Evolutionary conservation across 371 early-diverging fungal species (phyloP).

Genomic region (Lichtheimia ramosa): DNA sequence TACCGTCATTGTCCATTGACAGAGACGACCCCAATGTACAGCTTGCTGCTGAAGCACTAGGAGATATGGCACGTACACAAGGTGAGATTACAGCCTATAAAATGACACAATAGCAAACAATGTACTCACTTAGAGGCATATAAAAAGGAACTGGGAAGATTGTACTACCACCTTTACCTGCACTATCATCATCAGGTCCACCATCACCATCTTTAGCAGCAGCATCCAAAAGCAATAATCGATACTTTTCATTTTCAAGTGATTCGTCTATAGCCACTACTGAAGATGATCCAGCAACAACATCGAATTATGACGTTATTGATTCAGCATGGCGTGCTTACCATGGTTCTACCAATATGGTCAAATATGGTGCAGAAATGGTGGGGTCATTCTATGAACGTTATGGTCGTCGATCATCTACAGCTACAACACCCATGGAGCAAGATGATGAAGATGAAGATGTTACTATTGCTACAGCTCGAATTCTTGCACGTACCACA

Average conservation of each 20-base stretch:
- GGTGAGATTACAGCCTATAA: background rate
- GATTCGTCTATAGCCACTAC: slow-evolving; percentile 21
- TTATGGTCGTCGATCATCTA: slow-evolving; percentile 24
- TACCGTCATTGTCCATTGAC: background rate
- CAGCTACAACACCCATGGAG: background rate
- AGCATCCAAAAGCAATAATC: slow-evolving; percentile 1
- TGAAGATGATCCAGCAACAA: slow-evolving; percentile 18
- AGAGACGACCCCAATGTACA: slow-evolving; percentile 56
- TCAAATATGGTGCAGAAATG: slow-evolving; percentile 67
- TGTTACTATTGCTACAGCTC: slow-evolving; percentile 33
- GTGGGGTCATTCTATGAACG: slow-evolving; percentile 67
- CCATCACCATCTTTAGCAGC: slow-evolving; percentile 33
- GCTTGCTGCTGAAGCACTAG: slow-evolving; percentile 69
- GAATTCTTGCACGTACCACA: slow-evolving; percentile 33
- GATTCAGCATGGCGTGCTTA: slow-evolving; percentile 76
- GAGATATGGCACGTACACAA: slow-evolving; percentile 50
- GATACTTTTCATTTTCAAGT: slow-evolving; percentile 23
- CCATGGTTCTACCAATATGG: slow-evolving; percentile 67
- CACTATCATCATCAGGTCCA: slow-evolving; percentile 23
- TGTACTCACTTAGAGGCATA: background rate
- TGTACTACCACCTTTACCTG: slow-evolving; percentile 27
- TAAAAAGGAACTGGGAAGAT: slow-evolving; percentile 6
- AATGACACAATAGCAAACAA: too few relatives aligned
- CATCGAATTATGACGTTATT: slow-evolving; percentile 74
- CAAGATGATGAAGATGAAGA: slow-evolving; percentile 29